A percentile compares a stretch with the other conserved stretches of the same genome.
Conservation (phyloP, 1,139 yeast species). For the Hyphopichia burtonii region DNA sequence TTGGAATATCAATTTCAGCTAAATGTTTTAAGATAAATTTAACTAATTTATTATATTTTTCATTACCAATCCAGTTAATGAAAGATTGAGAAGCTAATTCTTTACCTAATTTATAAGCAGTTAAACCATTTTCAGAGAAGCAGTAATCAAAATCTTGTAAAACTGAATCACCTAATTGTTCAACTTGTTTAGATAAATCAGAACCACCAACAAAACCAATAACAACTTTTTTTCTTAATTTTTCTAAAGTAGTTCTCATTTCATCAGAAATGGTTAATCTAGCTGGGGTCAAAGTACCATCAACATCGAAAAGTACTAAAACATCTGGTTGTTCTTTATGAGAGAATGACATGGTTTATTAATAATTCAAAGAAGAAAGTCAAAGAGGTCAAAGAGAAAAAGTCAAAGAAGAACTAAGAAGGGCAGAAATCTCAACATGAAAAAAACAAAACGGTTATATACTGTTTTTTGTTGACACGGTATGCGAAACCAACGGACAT, state of each 20-base stretch:
- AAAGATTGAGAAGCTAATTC: constrained; percentile 90
- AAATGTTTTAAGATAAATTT: constrained; percentile 83
- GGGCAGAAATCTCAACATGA: neutral
- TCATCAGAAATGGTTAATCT: constrained; percentile 81
- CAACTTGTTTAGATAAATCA: constrained; percentile 90
- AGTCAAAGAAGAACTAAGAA: neutral
- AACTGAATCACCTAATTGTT: constrained; percentile 84
- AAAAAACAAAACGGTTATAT: neutral
- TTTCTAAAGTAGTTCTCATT: constrained; percentile 66
- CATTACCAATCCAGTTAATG: constrained; percentile 94
- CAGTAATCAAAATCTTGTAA: constrained; percentile 87
- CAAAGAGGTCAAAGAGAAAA: neutral
- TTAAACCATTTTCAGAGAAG: constrained; percentile 95
- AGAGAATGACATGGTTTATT: constrained; percentile 46
- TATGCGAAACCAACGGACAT: neutral
- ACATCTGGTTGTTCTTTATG: constrained; percentile 56
- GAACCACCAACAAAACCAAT: constrained; percentile 99
- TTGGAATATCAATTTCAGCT: constrained; percentile 83
- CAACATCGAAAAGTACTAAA: constrained; percentile 91
- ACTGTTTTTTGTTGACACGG: neutral
- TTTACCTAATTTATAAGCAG: constrained; percentile 91
- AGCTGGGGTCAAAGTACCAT: constrained; percentile 98
- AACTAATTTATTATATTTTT: constrained; percentile 84
- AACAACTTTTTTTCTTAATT: constrained; percentile 85
- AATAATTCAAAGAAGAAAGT: neutral